phyloP scores from a whole-genome alignment of 495 filamentous ascomycete species.

The Penicillium tannophilum region DNA sequence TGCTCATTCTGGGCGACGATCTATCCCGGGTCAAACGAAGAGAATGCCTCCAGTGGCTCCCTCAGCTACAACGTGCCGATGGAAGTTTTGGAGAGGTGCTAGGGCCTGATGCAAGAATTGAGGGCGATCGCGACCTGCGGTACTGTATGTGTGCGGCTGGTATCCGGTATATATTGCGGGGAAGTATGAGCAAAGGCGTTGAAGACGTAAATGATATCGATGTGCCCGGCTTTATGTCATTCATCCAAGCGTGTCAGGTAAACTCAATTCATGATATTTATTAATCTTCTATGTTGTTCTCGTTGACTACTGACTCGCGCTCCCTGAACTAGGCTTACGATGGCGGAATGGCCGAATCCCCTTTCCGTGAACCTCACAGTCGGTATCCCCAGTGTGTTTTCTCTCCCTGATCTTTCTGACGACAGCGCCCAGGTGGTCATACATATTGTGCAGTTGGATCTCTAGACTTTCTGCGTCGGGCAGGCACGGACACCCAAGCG shows the following conservation, averaged over 20 bases:
- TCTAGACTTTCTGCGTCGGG: constrained; percentile 66
- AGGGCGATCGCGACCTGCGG: constrained; percentile 80
- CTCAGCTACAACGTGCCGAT: constrained; percentile 73
- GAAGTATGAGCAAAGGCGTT: constrained; percentile 52
- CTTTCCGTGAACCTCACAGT: constrained; percentile 88
- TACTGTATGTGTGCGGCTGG: constrained; percentile 82
- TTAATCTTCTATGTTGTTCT: constrained; percentile 2
- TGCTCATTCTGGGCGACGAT: constrained; percentile 77
- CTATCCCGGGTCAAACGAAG: constrained; percentile 65
- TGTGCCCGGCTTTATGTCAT: constrained; percentile 65
- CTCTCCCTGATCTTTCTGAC: constrained; percentile 20
- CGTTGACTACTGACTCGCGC: not conserved
- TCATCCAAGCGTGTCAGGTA: constrained; percentile 73
- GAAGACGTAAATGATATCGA: constrained; percentile 72
- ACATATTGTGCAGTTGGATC: constrained; percentile 83
- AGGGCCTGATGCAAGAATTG: constrained; percentile 59
- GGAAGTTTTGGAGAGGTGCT: constrained; percentile 91
- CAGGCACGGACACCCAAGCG: constrained; percentile 19
- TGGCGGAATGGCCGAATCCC: constrained; percentile 80
- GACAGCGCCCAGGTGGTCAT: constrained; percentile 66
- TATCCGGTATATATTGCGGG: constrained; percentile 80
- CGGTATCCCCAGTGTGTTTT: constrained; percentile 30
- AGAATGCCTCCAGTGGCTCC: constrained; percentile 73
- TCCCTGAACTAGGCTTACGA: constrained; percentile 71
- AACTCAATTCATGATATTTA: constrained; percentile 16